Base-by-base conservation (phyloP, 2,329 filamentous ascomycete species). In the Neospermospora avenae region DNA sequence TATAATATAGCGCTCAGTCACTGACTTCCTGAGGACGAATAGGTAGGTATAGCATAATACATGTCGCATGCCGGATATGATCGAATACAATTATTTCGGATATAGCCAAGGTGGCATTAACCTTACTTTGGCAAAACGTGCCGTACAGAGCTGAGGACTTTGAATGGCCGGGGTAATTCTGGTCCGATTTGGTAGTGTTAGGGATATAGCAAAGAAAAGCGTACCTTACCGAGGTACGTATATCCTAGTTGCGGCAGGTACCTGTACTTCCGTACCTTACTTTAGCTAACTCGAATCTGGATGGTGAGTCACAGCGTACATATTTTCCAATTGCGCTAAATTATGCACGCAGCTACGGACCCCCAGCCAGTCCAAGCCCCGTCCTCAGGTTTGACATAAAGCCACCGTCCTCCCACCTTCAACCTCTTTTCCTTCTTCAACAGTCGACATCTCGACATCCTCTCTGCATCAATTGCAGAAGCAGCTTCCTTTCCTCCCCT, bases 391-490 rank as follows among this genome's bases (percentile, higher is more conserved):
- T 42, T 3, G 22, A n/a, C 5, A 41, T 54, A 54, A 54, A 54
- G 25, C 51, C 34, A 22, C n/a, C n/a, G 14, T 18, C 28, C 10
- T 25, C 54, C 53, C 39, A 4, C 54, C 16, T 34, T 41, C 48
- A 44, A 53, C 28, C 24, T 34, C 13, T 46, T 48, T 20, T 24
- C 22, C 22, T 41, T 35, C 14, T 7, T 16, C 53, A 46, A 22
- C 25, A 35, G 41, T 35, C 18, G 41, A 55, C 25, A 55, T 35
- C n/a, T 44, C 39, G 39, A 35, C 28, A 45, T 34, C 53, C 28
- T 57, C 55, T 57, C 34, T 57, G 55, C 44, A 57, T 41, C 42
- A 28, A 35, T 39, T 57, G 55, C 20, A 57, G 55, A 57, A 20
- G 42, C 11, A 44, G 48, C 42, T 31, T 44, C 49, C 31, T 16